Conservation (phyloP, 495 filamentous ascomycete species). For the Penicillium chermesinum region DNA sequence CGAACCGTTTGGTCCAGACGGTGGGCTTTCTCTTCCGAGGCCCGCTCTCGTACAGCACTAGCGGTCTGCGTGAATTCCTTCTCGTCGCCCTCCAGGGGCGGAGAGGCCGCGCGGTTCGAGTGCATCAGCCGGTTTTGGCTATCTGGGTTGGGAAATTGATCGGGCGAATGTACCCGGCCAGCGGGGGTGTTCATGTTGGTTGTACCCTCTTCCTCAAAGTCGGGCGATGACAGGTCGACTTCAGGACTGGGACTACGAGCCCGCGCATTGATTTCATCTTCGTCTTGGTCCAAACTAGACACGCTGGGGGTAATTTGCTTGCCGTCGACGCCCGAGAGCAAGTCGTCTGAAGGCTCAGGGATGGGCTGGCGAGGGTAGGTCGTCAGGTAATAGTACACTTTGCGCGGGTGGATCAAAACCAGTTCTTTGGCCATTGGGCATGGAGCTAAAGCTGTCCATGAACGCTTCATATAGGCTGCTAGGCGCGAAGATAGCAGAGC, state of each 20-base stretch:
- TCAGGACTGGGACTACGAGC: conserved; percentile 83
- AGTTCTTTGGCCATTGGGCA: conserved; percentile 92
- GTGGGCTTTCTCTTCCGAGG: conserved; percentile 48
- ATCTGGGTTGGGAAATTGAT: conserved; percentile 26
- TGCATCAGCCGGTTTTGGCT: conserved; percentile 46
- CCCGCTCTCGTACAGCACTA: conserved; percentile 74
- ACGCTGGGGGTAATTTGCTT: conserved; percentile 75
- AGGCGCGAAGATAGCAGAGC: conserved; percentile 93
- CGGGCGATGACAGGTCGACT: conserved; percentile 82
- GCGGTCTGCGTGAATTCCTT: conserved; percentile 96
- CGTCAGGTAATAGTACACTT: conserved; percentile 93
- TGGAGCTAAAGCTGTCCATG: conserved; percentile 73
- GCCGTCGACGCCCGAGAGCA: conserved; percentile 39
- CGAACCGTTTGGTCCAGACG: conserved; percentile 24
- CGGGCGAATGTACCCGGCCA: conserved; percentile 49
- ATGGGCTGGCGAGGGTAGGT: conserved; percentile 78
- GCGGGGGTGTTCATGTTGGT: conserved; percentile 39
- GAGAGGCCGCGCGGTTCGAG: conserved; percentile 68
- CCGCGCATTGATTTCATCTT: conserved; percentile 65
- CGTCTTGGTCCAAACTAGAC: conserved; percentile 66
- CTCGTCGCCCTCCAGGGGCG: conserved; percentile 91
- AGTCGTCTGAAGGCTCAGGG: conserved; percentile 62
- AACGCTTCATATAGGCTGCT: conserved; percentile 79
- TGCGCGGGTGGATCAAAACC: conserved; percentile 83
- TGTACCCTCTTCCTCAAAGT: conserved; percentile 68